These are phyloP conservation scores for Rostrohypoxylon terebratum DNA, from an alignment of 495 filamentous ascomycete genomes.

Conservation along the genomic window DNA sequence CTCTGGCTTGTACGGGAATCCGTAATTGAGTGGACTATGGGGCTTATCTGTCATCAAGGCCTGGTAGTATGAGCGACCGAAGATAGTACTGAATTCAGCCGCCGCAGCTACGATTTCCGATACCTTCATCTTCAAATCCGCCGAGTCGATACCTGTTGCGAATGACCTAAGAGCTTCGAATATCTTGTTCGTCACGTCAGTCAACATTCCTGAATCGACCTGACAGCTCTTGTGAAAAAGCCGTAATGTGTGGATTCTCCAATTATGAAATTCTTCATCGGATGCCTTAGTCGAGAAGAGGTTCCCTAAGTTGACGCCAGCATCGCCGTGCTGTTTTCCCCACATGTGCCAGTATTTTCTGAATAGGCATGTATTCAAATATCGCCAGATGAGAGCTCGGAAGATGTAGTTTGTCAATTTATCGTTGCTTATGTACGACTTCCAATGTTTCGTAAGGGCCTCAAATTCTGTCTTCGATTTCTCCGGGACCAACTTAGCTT, in stretches of 20 bases:
- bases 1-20: conserved; percentile 33
- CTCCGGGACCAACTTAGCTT: conserved; percentile 28
- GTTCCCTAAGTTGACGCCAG: conserved; percentile 15
- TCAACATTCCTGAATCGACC: conserved; percentile 20
- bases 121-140: conserved; percentile 15
- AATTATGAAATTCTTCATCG: conserved; percentile 31
- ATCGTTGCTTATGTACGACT: conserved; percentile 34
- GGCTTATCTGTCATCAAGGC: conserved; percentile 46
- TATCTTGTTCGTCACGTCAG: conserved; percentile 25
- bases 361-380: conserved; percentile 38
- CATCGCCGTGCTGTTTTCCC: conserved; percentile 38
- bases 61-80: conserved; percentile 30
- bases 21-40: conserved; percentile 34
- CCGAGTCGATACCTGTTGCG: conserved; percentile 19
- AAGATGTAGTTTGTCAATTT: conserved; percentile 43
- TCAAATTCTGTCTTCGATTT: conserved; percentile 32
- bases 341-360: conserved; percentile 40
- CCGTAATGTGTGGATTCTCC: conserved; percentile 42
- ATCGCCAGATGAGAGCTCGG: conserved; percentile 48
- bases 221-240: conserved; percentile 30
- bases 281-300: conserved; percentile 18
- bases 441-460: conserved; percentile 45
- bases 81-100: conserved; percentile 34
- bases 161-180: conserved; percentile 21
- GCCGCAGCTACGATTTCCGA: conserved; percentile 31